Evolutionary conservation across 148 eudicot genomes (phyloP).

Genomic region (Heliosperma pusillum): DNA sequence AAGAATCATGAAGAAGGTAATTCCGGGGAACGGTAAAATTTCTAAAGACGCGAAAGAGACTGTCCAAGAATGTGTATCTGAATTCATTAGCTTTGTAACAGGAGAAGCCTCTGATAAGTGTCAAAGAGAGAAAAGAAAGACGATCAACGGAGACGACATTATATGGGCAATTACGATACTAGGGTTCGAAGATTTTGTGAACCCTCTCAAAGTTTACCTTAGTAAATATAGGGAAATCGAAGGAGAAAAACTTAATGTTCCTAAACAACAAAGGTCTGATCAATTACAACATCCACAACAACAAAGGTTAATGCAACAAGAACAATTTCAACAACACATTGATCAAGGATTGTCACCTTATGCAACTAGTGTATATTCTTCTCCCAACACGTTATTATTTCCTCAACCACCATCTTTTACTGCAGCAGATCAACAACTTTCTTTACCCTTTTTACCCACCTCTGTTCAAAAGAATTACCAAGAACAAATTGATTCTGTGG

Average conservation of each 20-base stretch:
- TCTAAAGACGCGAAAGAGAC: constrained; percentile 81
- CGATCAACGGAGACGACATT: constrained; percentile 70
- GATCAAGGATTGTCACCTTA: constrained; percentile 36
- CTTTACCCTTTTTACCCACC: constrained; percentile 40
- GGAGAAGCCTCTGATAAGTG: constrained; percentile 80
- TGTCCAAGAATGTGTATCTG: constrained; percentile 75
- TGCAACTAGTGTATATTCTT: constrained; percentile 38
- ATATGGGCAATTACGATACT: constrained; percentile 68
- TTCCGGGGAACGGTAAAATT: constrained; percentile 55
- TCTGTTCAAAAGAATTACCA: constrained; percentile 34
- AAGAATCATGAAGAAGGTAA: constrained; percentile 68
- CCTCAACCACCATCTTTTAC: constrained; percentile 38
- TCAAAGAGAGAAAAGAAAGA: constrained; percentile 73
- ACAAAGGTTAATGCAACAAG: constrained; percentile 25
- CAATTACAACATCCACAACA: constrained; percentile 17
- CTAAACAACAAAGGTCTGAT: constrained; percentile 42
- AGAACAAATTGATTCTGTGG: constrained; percentile 38
- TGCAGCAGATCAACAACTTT: constrained; percentile 34
- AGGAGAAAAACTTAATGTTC: constrained; percentile 58
- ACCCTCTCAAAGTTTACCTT: constrained; percentile 54
- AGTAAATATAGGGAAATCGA: constrained; percentile 55
- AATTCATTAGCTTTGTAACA: constrained; percentile 71
- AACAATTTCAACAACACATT: constrained; percentile 35
- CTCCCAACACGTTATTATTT: constrained; percentile 28
- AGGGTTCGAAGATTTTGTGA: constrained; percentile 68